Base-by-base conservation (phyloP, 2,329 filamentous ascomycete species). In the Pleurostoma richardsiae region DNA sequence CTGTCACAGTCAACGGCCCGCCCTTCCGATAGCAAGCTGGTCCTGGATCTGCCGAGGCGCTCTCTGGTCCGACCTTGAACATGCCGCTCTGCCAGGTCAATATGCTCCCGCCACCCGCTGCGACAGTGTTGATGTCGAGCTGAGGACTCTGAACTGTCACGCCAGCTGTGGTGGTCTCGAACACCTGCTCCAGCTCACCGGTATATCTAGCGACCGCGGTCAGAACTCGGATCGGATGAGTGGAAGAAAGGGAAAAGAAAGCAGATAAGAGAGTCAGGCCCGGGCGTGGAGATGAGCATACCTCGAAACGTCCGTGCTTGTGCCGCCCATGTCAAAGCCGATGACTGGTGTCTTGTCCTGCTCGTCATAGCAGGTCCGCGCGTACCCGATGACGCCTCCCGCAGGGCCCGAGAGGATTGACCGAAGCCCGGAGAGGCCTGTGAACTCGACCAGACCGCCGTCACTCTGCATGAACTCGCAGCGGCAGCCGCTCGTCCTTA, bases 401-500 rank as follows among this genome's bases (percentile, higher is more conserved):
- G 46, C 46, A 6, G 46, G 46, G 3, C 46, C 46, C 2, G 46
- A 48, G 26, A 48, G 40, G 31, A 48, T 48, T 10, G 46, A 48
- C 30, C 44, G 46, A 6, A 48, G 46, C 10, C 46, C 46, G 6
- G 42, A 45, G 5, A 48, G 30, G 5, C 38, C 30, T 2, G 42
- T 30, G 3, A 42, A 30, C 26, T 42, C 41, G 11, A 48, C 46
- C 5, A 49, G 43, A 5, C 43, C 43, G 6, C 46, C 46, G 51
- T 90, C 86, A 3, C 84, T 88, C 62, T 94, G 88, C 89, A 94
- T 95, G 55, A 95, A 94, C 59, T 95, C 88, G 66, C 90, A 95
- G 49, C 89, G 74, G 5, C 88, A 86, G 7, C 84, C 84, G n/a
- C n/a, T 41, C 56, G 78, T 86, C 4, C 73, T 64, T 0, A 95